Base-by-base conservation (phyloP, 768 basidiomycete genomes). In the Amanita phalloides region DNA sequence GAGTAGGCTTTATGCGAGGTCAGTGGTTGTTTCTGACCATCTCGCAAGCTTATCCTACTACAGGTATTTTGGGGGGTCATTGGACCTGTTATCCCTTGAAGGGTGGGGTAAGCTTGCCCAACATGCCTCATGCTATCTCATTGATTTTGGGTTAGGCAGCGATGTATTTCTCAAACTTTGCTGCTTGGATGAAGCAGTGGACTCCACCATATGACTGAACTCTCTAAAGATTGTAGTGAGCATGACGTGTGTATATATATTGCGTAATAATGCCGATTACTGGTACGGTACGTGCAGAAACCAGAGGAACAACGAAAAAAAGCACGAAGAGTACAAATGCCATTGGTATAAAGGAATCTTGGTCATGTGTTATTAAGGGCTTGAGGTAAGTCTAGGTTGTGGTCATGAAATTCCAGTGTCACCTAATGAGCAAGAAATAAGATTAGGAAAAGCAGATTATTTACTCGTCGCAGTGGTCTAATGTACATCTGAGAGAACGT, bases 51-150 rank as follows among this genome's bases (percentile, higher is more conserved):
- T 10, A 11, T 39, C 30, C 55, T 59, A 14, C 11, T 54, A 53
- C 49, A 83, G 80, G 56, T 93, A 93, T 63, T 94, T 94, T 58
- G 90, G 90, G 8, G 91, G 90, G 14, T 84, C 84, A 4, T 71
- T 94, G 23, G 86, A 92, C 57, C 68, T 95, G 39, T 77, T 87
- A 54, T 83, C 86, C 1, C 63, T 94, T 43, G 85, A 91, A 62
- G 87, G 90, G 9, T 90, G 87, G 87, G 89, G 88, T 79, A 60
- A 62, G 36, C 33, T 39, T 39, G n/a, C 75, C 6, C 37, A 41
- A 20, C n/a, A 54, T 49, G 20, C 41, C 20, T 54, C 9, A 35
- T 13, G 10, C 20, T 37, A 26, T 35, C 52, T 55, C 35, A 54
- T 53, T 57, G 30, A 58, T 45, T 11, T 48, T 41, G 8, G 26